Evolutionary conservation across 148 eudicot genomes (phyloP), one percentile per base, ranked within the genome.

Genomic region (Linanthus parryae): DNA sequence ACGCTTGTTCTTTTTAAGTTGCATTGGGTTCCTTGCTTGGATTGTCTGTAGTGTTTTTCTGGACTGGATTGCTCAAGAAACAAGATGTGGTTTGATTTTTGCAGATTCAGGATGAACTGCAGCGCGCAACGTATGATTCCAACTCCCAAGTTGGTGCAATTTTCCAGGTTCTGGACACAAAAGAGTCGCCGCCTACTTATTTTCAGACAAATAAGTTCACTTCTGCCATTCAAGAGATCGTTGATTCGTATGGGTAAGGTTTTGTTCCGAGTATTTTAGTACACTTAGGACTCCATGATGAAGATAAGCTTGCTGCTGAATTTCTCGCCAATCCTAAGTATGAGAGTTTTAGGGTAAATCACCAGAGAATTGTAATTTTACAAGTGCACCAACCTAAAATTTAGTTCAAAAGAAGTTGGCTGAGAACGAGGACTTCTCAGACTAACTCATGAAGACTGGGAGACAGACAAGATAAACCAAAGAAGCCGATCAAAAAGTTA

Each of bases 131-230:
- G 44, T 59, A 58, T 56, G 94, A 92, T 73, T 79, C 88, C 60
- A 92, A 88, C 52, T 92, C 96, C 19, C 85, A 84, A 79, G 96
- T 92, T 66, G 91, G 90, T 47, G 85, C 96, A 31, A 84, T 92
- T 54, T 80, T 92, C 64, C 99, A 76, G 72, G 81, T 88, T 70
- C 61, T 92, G 72, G 62, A 64, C 47, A 84, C 96, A 44, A 90
- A 75, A 61, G 99, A 92, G 72, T 75, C 72, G 23, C 99, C 99
- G 18, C 96, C 99, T 37, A 92, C 99, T 18, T 92, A 81, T 59
- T 92, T 87, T 27, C 71, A 51, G 58, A 88, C 99, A 57, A 92
- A 88, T 70, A 92, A 88, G 59, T 80, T 92, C 64, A 92, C 95
- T 18, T 44, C 72, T 59, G 63, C 96, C 45, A 84, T 73, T 57